Evolutionary conservation across 805 yeast species (phyloP), one percentile per base, ranked within the genome.

Genomic region (Brettanomyces sp.): DNA sequence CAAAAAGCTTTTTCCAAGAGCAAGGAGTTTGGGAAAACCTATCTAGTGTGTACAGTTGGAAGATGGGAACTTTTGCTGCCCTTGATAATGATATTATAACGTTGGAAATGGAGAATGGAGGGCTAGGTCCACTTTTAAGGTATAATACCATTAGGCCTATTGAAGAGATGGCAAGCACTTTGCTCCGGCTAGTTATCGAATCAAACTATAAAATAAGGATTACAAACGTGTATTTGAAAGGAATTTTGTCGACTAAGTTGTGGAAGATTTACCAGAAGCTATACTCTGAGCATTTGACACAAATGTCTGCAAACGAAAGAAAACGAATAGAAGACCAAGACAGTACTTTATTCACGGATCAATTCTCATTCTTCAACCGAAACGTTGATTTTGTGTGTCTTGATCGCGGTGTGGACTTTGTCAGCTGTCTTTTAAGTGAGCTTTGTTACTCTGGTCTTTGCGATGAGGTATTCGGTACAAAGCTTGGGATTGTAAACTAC

Each of bases 391-490:
- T 90, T 28, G 70, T 91, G 5, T 81, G 90, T 1, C 57, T 91
- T 21, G 98, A 91, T 57, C 68, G 99, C 42, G 77, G 81, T 45
- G 60, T 82, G 28, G 99, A 91, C 63, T 72, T 77, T 39, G 61
- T 85, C 4, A 78, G 95, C 1, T 82, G 88, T 1, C 56, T 87
- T 9, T 64, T 88, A 45, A 77, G 80, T 24, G 97, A 90, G 55
- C 64, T 90, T 54, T 85, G 88, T 2, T 91, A 90, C 59, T 69
- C 76, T 14, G 99, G 98, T 0, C 67, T 93, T 13, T 67, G 89
- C 21, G 90, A 85, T 59, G 96, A 90, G 54, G 59, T 79, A 11
- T 71, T 79, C 52, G 78, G 75, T 4, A 65, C 82, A 5, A 67
- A 72, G 12, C 58, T 70, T 11, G 73, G 72, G 49, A 66, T 55